A percentile compares a stretch with the other conserved stretches of the same genome.
Conservation (phyloP, 1,139 yeast species). For the Candida sanyaensis region DNA sequence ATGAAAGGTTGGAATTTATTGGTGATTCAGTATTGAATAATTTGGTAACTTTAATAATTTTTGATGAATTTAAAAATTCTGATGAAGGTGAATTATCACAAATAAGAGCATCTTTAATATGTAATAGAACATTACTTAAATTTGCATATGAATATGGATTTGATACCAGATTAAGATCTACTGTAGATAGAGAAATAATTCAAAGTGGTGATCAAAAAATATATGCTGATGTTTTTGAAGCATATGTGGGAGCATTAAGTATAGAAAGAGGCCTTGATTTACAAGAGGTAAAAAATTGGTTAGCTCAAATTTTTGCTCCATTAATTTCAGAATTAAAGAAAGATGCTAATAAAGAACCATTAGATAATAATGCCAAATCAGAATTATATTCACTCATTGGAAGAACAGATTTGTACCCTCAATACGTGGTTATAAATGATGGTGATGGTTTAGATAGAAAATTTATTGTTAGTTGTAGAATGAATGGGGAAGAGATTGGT, state of each 20-base stretch:
- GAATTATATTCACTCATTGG: conserved; percentile 82
- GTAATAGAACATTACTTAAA: conserved; percentile 70
- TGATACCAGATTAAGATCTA: conserved; percentile 57
- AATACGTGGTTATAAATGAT: conserved; percentile 54
- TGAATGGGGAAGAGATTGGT: conserved; percentile 59
- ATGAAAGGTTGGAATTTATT: conserved; percentile 88
- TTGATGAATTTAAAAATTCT: conserved; percentile 63
- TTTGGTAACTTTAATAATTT: conserved; percentile 69
- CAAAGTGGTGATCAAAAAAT: conserved; percentile 51
- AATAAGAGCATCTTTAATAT: conserved; percentile 69
- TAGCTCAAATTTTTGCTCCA: conserved; percentile 48
- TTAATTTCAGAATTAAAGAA: conserved; percentile 28
- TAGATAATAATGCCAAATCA: conserved; percentile 68
- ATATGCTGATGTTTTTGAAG: conserved; percentile 83
- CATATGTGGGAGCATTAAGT: conserved; percentile 83
- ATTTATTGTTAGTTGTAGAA: conserved; percentile 66
- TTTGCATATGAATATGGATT: conserved; percentile 75
- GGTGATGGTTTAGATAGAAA: conserved; percentile 55
- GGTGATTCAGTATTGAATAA: conserved; percentile 89
- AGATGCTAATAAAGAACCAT: conserved; percentile 31
- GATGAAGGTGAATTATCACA: conserved; percentile 82
- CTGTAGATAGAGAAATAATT: conserved; percentile 37
- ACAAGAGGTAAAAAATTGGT: conserved; percentile 59
- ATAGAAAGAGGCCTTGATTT: conserved; percentile 55
- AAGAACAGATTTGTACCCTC: conserved; percentile 65